Percentiles rank a stretch among this genome's conserved stretches.
These are phyloP conservation scores for Arabidopsis thaliana DNA, from an alignment of 345 rosid species.

Conservation along the genomic window DNA sequence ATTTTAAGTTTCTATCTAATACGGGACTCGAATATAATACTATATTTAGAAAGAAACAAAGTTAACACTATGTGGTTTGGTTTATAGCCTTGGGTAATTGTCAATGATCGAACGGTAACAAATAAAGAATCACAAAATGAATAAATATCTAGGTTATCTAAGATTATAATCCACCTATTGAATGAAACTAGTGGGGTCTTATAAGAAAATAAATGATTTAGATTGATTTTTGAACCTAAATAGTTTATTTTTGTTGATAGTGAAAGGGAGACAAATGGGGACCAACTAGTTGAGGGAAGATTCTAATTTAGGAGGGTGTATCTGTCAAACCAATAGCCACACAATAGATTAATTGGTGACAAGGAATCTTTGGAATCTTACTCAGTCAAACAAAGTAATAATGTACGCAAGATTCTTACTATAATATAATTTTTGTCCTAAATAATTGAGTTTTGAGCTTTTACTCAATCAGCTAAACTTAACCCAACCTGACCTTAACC, in stretches of 20 bases:
- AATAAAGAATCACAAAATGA: slow-evolving; percentile 7
- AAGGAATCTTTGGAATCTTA: slow-evolving; percentile 52
- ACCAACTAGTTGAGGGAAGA: slow-evolving; percentile 32
- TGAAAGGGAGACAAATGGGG: slow-evolving; percentile 30
- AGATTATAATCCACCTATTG: slow-evolving; percentile 31
- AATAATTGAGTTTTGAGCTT: slow-evolving; percentile 42
- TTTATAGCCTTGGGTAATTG: slow-evolving; percentile 23
- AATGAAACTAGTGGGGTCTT: slow-evolving; percentile 23
- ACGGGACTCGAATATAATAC: slow-evolving; percentile 19
- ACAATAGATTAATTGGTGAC: slow-evolving; percentile 29
- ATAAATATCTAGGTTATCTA: slow-evolving; percentile 30
- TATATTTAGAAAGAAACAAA: slow-evolving; percentile 34
- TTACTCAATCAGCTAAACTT: slow-evolving; percentile 24
- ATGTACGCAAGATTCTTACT: slow-evolving; percentile 37
- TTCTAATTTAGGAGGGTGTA: slow-evolving; percentile 34
- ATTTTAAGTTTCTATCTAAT: not conserved
- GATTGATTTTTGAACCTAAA: slow-evolving; percentile 26
- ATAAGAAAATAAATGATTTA: not conserved
- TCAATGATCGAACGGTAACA: slow-evolving; percentile 25
- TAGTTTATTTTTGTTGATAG: slow-evolving; percentile 24
- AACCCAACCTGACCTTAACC: slow-evolving; percentile 29
- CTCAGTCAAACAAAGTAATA: slow-evolving; percentile 36
- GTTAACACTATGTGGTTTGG: slow-evolving; percentile 26
- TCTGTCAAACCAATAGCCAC: slow-evolving; percentile 37
- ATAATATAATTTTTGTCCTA: not conserved